Evolutionary conservation across 495 filamentous ascomycete species (phyloP).

Genomic region (Ramalina intermedia): DNA sequence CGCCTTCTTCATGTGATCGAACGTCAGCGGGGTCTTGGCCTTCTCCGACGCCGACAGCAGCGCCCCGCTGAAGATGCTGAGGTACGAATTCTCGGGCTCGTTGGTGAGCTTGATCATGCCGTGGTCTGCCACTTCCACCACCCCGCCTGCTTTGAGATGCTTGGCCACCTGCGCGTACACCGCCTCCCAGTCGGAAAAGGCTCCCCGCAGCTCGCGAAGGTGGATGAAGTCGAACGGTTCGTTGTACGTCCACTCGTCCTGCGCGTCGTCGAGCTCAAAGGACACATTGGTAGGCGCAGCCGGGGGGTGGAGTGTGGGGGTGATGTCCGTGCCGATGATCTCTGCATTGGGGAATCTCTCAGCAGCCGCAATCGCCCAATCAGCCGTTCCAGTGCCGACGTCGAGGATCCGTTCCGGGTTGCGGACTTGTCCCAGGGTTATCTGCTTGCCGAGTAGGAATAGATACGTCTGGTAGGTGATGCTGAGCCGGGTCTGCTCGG

Average conservation of each 20-base stretch:
- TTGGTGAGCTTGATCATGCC: slow-evolving; percentile 25
- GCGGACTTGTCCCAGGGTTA: slow-evolving; percentile 44
- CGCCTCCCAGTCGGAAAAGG: slow-evolving; percentile 45
- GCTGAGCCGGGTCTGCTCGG: slow-evolving; percentile 56
- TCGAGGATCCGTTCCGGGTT: slow-evolving; percentile 46
- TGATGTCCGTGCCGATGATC: slow-evolving; percentile 56
- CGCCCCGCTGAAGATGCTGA: slow-evolving; percentile 23
- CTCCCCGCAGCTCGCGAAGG: slow-evolving; percentile 45
- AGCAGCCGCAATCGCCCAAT: slow-evolving; percentile 64
- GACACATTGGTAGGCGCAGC: slow-evolving; percentile 45
- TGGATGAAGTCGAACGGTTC: slow-evolving; percentile 54
- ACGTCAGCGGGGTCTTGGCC: slow-evolving; percentile 27
- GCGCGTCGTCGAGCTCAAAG: slow-evolving; percentile 59
- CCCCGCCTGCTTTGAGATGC: slow-evolving; percentile 49
- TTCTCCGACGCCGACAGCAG: slow-evolving; percentile 24
- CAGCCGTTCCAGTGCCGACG: slow-evolving; percentile 53
- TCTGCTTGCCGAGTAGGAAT: slow-evolving; percentile 40
- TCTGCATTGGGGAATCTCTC: slow-evolving; percentile 45
- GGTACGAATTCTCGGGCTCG: slow-evolving; percentile 21
- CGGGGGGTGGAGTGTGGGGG: slow-evolving; percentile 15
- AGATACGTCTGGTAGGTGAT: slow-evolving; percentile 54
- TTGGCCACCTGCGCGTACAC: slow-evolving; percentile 46
- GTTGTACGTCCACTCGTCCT: slow-evolving; percentile 37
- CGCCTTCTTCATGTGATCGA: slow-evolving; percentile 37
- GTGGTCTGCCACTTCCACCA: slow-evolving; percentile 40